Evolutionary conservation across 331 rosid species (phyloP).

Genomic region (Quercus tomentella): DNA sequence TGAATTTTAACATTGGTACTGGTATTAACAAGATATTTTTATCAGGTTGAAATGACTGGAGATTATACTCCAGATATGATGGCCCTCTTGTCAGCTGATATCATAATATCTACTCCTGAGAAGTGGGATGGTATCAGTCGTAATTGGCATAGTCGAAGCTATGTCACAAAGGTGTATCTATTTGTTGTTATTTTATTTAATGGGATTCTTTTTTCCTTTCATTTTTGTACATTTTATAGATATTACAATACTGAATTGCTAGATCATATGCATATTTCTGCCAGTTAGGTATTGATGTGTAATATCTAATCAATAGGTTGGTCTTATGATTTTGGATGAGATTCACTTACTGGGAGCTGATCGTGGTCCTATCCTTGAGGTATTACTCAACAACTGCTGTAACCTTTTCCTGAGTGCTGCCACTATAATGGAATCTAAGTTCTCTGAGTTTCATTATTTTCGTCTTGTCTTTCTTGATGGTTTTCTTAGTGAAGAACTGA

Average conservation of each 20-base stretch:
- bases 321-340: conserved; percentile 91
- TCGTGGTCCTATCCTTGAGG: conserved; percentile 99
- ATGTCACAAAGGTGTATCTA: conserved; percentile 76
- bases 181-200: not conserved
- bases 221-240: not conserved
- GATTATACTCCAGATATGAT: conserved; percentile 91
- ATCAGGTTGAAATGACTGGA: conserved; percentile 99
- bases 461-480: not conserved
- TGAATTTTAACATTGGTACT: conserved; percentile 6
- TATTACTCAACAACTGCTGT: conserved; percentile 24
- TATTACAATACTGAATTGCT: conserved; percentile 10
- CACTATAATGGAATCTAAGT: not conserved
- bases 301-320: conserved; percentile 61
- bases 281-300: not conserved
- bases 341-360: conserved; percentile 98
- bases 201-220: not conserved
- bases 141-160: conserved; percentile 95
- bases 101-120: conserved; percentile 95
- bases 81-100: conserved; percentile 92
- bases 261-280: conserved; percentile 5
- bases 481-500: not conserved
- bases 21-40: conserved; percentile 17
- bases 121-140: conserved; percentile 99
- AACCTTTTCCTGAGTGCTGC: conserved; percentile 8
- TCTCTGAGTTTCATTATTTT: not conserved